These are phyloP conservation scores for Cydonia oblonga DNA, from an alignment of 331 rosid species.

Conservation along the genomic window DNA sequence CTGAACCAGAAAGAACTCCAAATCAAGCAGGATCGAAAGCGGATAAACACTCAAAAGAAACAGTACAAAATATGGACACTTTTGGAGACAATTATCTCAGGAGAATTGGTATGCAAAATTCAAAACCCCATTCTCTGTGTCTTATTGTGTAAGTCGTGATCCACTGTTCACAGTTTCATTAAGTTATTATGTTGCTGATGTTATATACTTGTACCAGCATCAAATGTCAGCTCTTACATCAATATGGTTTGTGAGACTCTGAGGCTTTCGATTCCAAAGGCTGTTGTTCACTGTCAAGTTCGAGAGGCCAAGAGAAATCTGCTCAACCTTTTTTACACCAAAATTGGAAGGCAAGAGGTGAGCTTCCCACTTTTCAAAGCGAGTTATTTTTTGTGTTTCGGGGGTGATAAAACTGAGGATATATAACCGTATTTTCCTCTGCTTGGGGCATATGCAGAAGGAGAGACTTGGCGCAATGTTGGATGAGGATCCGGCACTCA, in stretches of 20 bases:
- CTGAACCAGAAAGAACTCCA: constrained; percentile 58
- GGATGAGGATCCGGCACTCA: constrained; percentile 92
- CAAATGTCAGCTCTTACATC: constrained; percentile 84
- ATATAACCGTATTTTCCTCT: not conserved
- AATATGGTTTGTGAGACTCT: constrained; percentile 79
- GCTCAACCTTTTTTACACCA: constrained; percentile 66
- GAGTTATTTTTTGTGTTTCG: not conserved
- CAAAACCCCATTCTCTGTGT: not conserved
- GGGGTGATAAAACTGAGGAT: not conserved
- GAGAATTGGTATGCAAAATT: constrained; percentile 57
- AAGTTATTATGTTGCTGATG: not conserved
- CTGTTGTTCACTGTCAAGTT: constrained; percentile 97
- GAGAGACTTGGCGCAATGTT: constrained; percentile 78
- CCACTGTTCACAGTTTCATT: not conserved
- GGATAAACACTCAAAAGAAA: constrained; percentile 5
- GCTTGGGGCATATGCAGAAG: constrained; percentile 47
- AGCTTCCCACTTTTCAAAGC: constrained; percentile 4
- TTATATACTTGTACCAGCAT: constrained; percentile 43
- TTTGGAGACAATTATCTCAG: constrained; percentile 66
- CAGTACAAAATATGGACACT: constrained; percentile 41
- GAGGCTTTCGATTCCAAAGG: constrained; percentile 89
- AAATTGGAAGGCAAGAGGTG: constrained; percentile 90
- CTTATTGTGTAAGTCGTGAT: not conserved
- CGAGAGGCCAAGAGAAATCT: constrained; percentile 96
- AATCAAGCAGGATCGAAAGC: constrained; percentile 10